Percentiles rank a stretch among this genome's conserved stretches.
phyloP scores from a whole-genome alignment of 75 land plant genomes.

The Sequoiadendron giganteum region DNA sequence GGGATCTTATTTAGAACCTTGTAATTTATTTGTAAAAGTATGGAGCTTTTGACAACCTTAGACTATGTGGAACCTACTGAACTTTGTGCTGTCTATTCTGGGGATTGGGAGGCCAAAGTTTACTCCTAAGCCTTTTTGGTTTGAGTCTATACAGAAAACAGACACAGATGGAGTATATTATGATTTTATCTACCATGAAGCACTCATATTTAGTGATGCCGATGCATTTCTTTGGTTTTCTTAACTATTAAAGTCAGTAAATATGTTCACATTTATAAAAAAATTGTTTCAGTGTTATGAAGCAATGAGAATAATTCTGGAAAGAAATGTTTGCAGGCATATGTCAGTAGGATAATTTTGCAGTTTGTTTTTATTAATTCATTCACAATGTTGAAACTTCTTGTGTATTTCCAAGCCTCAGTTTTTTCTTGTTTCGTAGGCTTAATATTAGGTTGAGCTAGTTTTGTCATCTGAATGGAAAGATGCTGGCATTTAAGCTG shows the following conservation, averaged over 20 bases:
- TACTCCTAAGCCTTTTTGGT: neutral
- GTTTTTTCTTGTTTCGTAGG: neutral
- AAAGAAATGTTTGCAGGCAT: neutral
- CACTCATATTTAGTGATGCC: neutral
- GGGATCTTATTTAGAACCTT: neutral
- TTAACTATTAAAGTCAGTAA: neutral
- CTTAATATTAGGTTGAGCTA: neutral
- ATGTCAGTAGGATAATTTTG: neutral
- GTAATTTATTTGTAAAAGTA: neutral
- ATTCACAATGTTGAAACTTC: neutral
- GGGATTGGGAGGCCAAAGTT: neutral
- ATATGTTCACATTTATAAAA: neutral
- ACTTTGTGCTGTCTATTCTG: neutral
- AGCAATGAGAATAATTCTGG: neutral
- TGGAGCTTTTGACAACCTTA: slow-evolving; percentile 1
- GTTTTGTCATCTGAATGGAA: neutral
- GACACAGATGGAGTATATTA: neutral
- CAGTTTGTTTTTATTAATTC: neutral
- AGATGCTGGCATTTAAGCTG: neutral
- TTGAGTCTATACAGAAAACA: neutral
- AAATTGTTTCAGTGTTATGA: neutral
- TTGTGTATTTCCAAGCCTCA: neutral
- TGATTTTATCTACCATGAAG: neutral
- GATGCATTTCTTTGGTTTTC: neutral
- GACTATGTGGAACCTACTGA: neutral